phyloP scores from a whole-genome alignment of 495 filamentous ascomycete species.

The Neurospora terricola region DNA sequence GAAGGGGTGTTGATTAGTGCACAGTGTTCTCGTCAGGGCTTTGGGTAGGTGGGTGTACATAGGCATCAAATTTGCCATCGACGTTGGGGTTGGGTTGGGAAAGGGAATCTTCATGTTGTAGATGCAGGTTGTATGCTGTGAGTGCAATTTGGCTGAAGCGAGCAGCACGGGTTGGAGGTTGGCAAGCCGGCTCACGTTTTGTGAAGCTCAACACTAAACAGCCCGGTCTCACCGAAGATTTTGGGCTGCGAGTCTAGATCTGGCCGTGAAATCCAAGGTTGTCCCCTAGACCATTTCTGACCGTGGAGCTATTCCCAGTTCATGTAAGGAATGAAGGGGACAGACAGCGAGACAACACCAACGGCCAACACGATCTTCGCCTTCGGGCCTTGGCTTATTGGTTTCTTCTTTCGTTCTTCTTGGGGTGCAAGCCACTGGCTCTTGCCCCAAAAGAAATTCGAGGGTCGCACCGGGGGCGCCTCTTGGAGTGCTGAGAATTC shows the following conservation, averaged over 20 bases:
- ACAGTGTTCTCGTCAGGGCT: background rate
- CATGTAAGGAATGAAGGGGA: background rate
- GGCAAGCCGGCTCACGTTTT: background rate
- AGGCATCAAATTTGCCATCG: background rate
- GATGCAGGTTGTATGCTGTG: background rate
- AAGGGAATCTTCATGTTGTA: background rate
- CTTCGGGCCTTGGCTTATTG: background rate
- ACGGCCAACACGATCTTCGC: background rate
- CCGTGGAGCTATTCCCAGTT: background rate
- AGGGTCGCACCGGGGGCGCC: background rate
- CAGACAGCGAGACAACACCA: background rate
- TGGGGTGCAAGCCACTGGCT: background rate
- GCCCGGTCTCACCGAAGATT: background rate
- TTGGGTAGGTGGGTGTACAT: background rate
- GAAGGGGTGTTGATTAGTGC: background rate
- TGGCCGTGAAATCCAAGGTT: background rate
- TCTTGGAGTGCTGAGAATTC: background rate
- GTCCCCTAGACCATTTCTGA: background rate
- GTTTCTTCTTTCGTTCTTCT: background rate
- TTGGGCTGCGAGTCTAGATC: background rate
- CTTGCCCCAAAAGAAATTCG: background rate
- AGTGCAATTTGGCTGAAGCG: background rate
- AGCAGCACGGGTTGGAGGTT: background rate
- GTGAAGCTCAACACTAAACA: background rate
- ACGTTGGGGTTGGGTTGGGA: background rate